Evolutionary conservation across 495 filamentous ascomycete species (phyloP), one percentile per base, ranked within the genome.

Genomic region (Parmelia sp.): DNA sequence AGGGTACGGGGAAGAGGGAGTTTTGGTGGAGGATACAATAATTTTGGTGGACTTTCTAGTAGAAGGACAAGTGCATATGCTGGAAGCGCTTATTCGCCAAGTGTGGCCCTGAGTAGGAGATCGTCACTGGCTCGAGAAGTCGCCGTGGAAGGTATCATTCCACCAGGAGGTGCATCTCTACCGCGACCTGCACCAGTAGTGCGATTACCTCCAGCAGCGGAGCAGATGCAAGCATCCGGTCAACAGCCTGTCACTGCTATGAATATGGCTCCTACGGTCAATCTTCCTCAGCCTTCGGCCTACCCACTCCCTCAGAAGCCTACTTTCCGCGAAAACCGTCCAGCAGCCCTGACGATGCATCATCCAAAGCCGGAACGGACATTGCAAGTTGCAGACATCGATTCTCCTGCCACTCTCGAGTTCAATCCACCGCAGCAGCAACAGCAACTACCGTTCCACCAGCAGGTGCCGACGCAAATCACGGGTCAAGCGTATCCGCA

Each of bases 301-400:
- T 81, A 87, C 66, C 83, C 84, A 33, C 80, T 85, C 35, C 83
- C 85, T 31, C 87, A 88, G 70, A 90, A 89, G 69, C 89, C 89
- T 4, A 79, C 82, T 2, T 90, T 88, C 77, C 87, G 86, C 58
- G 92, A 96, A 76, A 92, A 86, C 72, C 86, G 86, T 63, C 83
- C 83, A 55, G 87, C 78, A 55, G 80, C 83, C 29, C 85, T 97
- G 45, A 89, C 91, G 9, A 96, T 97, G 89, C 90, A 97, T 71
- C 94, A 99, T 72, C 94, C 94, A 59, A 88, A 91, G 51, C 94
- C 94, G 5, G 92, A 97, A 74, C 96, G 97, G 78, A 79, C 92
- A 4, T 88, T 99, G 35, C 97, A 94, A 33, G 88, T 97, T 62
- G 90, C 91, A 37, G 92, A 90, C 71, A 97, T 99, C 66, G 94